Percentiles rank a stretch among this genome's conserved stretches.
phyloP scores from a whole-genome alignment of 371 early-diverging fungal genomes.

The Apophysomyces ossiformis region DNA sequence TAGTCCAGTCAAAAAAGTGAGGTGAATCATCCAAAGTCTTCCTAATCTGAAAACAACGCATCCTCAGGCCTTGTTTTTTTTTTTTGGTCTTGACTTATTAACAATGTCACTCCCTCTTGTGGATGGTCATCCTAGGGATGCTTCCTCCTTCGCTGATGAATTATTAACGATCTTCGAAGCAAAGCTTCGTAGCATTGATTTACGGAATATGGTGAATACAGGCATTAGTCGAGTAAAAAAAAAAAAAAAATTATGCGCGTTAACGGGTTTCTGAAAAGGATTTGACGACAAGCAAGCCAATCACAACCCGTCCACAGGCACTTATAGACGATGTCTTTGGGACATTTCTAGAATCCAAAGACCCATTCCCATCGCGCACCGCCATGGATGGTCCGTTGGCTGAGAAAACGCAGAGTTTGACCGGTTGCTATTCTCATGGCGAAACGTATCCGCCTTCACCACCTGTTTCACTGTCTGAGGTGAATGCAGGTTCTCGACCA shows the following conservation, averaged over 20 bases:
- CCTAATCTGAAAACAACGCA: too few relatives aligned
- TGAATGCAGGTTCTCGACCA: conserved; percentile 4
- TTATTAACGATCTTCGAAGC: conserved; percentile 6
- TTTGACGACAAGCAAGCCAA: not conserved
- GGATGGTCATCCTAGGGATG: not conserved
- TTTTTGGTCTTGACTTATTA: not conserved
- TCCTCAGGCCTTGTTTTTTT: not conserved
- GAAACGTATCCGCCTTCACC: not conserved
- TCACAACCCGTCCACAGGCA: not conserved
- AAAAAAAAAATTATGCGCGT: not conserved
- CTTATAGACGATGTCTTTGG: not conserved
- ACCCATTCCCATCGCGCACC: not conserved
- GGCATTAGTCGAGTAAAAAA: too few relatives aligned
- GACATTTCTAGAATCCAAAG: not conserved
- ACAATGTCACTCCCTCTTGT: not conserved
- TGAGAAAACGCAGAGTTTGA: not conserved
- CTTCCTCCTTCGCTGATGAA: conserved; percentile 4
- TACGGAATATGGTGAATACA: not conserved
- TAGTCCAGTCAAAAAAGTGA: too few relatives aligned
- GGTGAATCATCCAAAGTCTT: too few relatives aligned
- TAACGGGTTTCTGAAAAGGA: not conserved
- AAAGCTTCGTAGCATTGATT: not conserved
- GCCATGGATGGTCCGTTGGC: not conserved
- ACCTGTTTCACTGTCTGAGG: not conserved
- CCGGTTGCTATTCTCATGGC: not conserved